Base-by-base conservation (phyloP, 495 filamentous ascomycete genomes). In the Parathielavia appendiculata region DNA sequence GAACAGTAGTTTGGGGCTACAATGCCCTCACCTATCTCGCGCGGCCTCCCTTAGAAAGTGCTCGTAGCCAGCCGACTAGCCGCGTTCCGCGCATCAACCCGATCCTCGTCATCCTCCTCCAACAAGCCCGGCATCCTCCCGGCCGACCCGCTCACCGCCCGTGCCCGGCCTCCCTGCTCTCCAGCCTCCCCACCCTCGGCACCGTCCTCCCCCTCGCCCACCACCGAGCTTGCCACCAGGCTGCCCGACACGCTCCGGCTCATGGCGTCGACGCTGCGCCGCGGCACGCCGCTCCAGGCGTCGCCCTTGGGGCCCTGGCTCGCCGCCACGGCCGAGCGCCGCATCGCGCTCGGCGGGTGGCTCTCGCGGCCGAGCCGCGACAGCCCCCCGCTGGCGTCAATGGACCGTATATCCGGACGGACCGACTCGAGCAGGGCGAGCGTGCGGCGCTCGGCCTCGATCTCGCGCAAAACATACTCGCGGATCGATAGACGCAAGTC, bases 231-330 rank as follows among this genome's bases (percentile, higher is more conserved):
- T 13, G 67, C 75, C 61, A 78, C 75, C 50, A 90, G 81, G 64
- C 83, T 86, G 38, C 88, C 88, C 65, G 86, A 90, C 61, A 91
- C 80, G 68, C 85, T 89, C 60, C 92, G 79, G 58, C 83, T 85
- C 51, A 89, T 69, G n/a, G 81, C 86, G 66, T 91, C 90, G 38
- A 81, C 89, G 23, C 81, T 62, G 60, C 91, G 81, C 60, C 93
- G 83, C 19, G 91, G 89, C 34, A 96, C 90, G 35, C 95, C 95
- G 65, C 90, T 95, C 93, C 93, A 98, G 10, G 95, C 88, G 69
- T 98, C 93, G 6, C 95, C 93, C 73, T 91, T 91, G 14, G 93
- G 92, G 2, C 95, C 95, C 71, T 98, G 93, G 65, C 87, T 91
- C 7, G 87, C 86, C 4, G 86, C 84, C 44, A 95, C 68, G 67